A percentile compares a stretch with the other conserved stretches of the same genome.
Conservation (phyloP, 805 yeast genomes). For the Wickerhamiella sergipiensis region DNA sequence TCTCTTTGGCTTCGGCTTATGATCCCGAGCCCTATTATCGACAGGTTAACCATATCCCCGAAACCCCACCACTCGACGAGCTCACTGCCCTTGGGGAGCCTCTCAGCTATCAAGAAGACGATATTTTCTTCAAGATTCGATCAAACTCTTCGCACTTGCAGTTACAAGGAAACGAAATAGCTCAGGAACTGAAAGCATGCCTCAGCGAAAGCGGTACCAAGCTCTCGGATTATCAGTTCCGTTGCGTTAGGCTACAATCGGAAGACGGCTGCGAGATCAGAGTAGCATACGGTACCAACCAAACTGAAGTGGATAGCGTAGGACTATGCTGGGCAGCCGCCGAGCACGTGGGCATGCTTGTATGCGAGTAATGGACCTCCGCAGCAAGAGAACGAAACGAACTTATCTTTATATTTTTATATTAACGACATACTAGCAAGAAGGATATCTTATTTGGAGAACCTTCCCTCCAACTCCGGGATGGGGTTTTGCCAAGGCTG, state of each 20-base stretch:
- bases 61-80: neutral
- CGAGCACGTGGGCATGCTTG: conserved; percentile 1
- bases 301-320: neutral
- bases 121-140: neutral
- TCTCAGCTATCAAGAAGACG: neutral
- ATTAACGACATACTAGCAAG: too few relatives aligned
- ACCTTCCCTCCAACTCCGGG: too few relatives aligned
- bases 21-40: neutral
- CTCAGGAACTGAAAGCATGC: neutral
- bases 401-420: too few relatives aligned
- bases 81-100: neutral
- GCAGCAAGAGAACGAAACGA: too few relatives aligned
- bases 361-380: neutral
- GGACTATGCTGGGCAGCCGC: neutral
- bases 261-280: neutral
- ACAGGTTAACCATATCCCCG: neutral
- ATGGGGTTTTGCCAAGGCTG: too few relatives aligned
- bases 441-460: too few relatives aligned
- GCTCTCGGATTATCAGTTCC: neutral
- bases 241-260: neutral
- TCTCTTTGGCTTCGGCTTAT: neutral
- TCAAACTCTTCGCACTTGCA: neutral
- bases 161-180: neutral
- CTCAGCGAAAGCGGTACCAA: neutral
- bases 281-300: neutral